Conservation (phyloP, 495 filamentous ascomycete species). For the Glonium stellatum region DNA sequence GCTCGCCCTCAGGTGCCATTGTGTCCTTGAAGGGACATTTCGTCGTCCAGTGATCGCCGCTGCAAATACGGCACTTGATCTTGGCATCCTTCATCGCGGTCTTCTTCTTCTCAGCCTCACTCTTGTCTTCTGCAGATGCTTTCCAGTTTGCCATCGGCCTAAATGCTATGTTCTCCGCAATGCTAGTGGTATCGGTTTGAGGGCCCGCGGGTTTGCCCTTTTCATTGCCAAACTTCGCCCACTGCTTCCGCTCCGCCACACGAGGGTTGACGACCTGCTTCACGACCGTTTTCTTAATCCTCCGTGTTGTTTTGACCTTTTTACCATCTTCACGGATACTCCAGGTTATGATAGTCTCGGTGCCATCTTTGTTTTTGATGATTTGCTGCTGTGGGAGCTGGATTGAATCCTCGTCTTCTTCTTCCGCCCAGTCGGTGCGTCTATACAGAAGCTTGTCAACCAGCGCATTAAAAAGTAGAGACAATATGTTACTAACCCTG, state of each 20-base stretch:
- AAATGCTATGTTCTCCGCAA: conserved; percentile 98
- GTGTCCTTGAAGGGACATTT: conserved; percentile 86
- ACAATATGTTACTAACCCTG: conserved; percentile 15
- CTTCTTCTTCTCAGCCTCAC: conserved; percentile 58
- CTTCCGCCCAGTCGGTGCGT: conserved; percentile 91
- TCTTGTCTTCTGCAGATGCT: conserved; percentile 66
- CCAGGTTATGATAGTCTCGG: conserved; percentile 88
- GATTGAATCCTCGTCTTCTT: conserved; percentile 77
- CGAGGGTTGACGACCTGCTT: conserved; percentile 92
- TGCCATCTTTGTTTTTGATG: conserved; percentile 93
- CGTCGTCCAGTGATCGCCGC: conserved; percentile 96
- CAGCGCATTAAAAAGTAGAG: not conserved
- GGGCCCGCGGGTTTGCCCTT: conserved; percentile 61
- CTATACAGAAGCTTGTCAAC: conserved; percentile 32
- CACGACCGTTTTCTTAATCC: conserved; percentile 81
- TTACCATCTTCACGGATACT: conserved; percentile 86
- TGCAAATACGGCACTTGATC: conserved; percentile 98
- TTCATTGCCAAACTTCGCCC: conserved; percentile 89
- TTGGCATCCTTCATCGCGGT: conserved; percentile 96
- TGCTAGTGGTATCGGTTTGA: conserved; percentile 75
- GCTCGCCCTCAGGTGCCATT: conserved; percentile 67
- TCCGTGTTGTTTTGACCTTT: conserved; percentile 91
- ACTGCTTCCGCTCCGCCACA: conserved; percentile 84
- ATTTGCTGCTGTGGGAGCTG: conserved; percentile 79
- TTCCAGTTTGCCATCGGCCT: conserved; percentile 84